Base-by-base conservation (phyloP, 305 asterid genomes). In the Rubia balearica region DNA sequence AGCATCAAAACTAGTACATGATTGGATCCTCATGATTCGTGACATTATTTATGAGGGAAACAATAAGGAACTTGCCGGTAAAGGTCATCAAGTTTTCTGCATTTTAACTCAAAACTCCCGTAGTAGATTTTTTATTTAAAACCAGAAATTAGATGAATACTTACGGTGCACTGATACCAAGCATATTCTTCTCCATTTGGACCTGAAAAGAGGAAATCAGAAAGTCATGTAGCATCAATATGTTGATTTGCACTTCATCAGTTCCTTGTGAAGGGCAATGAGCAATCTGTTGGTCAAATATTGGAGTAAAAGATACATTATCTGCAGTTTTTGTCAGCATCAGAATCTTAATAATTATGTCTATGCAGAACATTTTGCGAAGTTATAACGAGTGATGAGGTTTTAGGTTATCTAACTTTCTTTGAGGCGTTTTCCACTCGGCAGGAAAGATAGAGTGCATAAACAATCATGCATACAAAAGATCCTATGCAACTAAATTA, bases 101-200 rank as follows among this genome's bases (percentile, higher is more conserved):
- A 13, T 40, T 70, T 56, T 5, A 9, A n/a, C 45, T n/a, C 42
- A 33, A 13, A 61, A 46, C 11, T 27, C 22, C 65, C 48, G 12
- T 71, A 30, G 56, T 33, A n/a, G n/a, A n/a, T n/a, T 2, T 30
- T 21, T 67, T 14, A 24, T 61, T 21, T 43, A 33, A 61, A 60
- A 5, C 33, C 33, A 61, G 38, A 33, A 16, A 59, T 73, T 38
- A 13, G 69, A 61, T 8, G 13, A 66, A 69, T 62, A 79, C 87
- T 53, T 83, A 88, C 96, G 16, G 96, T 88, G 96, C 96, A 88
- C 53, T 88, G 96, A 42, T 86, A 88, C 96, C 96, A 88, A 0
- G 86, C 90, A 66, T 83, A 85, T 46, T 83, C 81, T 83, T 88
- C 95, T 64, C 90, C 91, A 73, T 86, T 85, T 65, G 91, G 91